Conservation (phyloP, 306 rosid species). For the Rosa persica region DNA sequence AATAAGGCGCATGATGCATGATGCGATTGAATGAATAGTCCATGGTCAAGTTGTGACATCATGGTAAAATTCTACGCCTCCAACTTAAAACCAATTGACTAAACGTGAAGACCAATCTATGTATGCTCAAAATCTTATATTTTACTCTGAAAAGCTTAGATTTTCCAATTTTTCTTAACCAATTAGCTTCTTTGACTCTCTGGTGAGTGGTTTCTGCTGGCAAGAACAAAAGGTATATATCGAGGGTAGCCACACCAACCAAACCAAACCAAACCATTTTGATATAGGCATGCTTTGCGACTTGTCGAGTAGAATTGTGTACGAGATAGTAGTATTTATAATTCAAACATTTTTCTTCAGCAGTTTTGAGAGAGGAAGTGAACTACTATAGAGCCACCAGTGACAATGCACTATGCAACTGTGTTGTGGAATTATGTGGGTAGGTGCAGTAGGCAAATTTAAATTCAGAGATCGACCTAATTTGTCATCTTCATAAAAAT, state of each 20-base stretch:
- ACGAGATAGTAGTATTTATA: background rate
- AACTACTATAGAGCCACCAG: background rate
- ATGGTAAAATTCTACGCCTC: too few species aligned
- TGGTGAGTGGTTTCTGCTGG: background rate
- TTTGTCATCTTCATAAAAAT: constrained; percentile 10
- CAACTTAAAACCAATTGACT: too few species aligned
- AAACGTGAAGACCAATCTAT: too few species aligned
- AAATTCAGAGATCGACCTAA: background rate
- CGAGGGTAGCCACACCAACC: background rate
- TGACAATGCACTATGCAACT: background rate
- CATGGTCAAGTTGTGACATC: too few species aligned
- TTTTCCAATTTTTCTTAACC: too few species aligned
- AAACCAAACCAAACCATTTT: background rate
- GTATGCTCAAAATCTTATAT: too few species aligned
- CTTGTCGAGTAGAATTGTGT: background rate
- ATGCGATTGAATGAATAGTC: too few species aligned
- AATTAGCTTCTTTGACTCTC: background rate
- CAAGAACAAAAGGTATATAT: background rate
- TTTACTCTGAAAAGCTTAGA: too few species aligned
- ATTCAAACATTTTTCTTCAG: background rate
- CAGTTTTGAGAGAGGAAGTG: background rate
- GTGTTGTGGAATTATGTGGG: too few species aligned
- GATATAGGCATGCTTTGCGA: too few species aligned
- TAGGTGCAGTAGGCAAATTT: background rate
- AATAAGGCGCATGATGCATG: too few species aligned